phyloP scores from a whole-genome alignment of 2,329 filamentous ascomycete genomes.

The Pseudohalonectria lignicola region DNA sequence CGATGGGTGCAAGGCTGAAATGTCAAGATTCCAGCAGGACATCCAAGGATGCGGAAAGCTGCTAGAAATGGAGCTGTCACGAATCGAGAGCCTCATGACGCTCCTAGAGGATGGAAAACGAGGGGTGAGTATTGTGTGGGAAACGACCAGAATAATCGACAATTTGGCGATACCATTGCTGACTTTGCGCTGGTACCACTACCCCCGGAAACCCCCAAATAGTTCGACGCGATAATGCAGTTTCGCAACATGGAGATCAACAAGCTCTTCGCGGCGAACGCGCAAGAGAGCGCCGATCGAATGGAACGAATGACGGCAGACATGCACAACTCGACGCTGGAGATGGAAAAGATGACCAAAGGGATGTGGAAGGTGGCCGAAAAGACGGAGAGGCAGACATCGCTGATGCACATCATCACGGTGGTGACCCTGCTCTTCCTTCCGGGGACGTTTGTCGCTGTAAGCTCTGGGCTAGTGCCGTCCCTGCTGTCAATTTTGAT shows the following conservation, averaged over 20 bases:
- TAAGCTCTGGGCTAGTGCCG: slow-evolving; percentile 1
- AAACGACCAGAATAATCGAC: too few relatives aligned
- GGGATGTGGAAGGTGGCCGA: not conserved
- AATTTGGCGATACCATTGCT: too few relatives aligned
- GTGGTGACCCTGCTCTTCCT: slow-evolving; percentile 2
- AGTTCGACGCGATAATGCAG: slow-evolving; percentile 1
- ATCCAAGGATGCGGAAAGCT: not conserved
- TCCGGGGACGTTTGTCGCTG: slow-evolving; percentile 2
- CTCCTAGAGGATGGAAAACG: not conserved
- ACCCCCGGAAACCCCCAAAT: too few relatives aligned
- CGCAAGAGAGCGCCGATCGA: not conserved
- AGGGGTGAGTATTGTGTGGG: not conserved
- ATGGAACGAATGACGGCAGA: not conserved
- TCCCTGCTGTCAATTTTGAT: too few relatives aligned
- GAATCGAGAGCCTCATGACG: not conserved
- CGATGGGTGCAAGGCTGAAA: not conserved
- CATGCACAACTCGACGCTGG: not conserved
- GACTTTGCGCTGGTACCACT: too few relatives aligned
- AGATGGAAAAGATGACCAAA: not conserved
- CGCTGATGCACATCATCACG: slow-evolving; percentile 3
- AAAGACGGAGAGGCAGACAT: slow-evolving; percentile 1
- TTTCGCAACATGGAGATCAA: not conserved
- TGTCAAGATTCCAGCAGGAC: not conserved
- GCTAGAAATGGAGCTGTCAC: slow-evolving; percentile 1
- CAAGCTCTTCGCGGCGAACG: slow-evolving; percentile 1